Percentiles rank a stretch among this genome's conserved stretches.
Evolutionary conservation across 2,329 filamentous ascomycete genomes (phyloP).

Genomic region (Fusarium nelsonii): DNA sequence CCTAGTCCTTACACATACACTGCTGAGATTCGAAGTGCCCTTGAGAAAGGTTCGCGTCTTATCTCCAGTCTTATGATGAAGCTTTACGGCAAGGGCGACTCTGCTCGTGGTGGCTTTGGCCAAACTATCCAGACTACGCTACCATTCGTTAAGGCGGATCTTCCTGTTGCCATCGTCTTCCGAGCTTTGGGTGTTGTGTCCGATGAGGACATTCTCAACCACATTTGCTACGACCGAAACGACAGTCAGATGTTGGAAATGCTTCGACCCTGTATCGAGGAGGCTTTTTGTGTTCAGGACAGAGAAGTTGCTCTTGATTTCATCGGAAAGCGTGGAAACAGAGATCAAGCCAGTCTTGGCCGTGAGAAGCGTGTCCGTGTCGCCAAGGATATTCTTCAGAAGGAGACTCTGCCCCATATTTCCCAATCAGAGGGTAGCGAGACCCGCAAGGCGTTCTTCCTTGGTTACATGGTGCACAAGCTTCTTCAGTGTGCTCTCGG

Average conservation of each 20-base stretch:
- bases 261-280: slow-evolving; percentile 96
- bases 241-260: slow-evolving; percentile 98
- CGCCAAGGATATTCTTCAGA: slow-evolving; percentile 94
- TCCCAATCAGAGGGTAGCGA: slow-evolving; percentile 95
- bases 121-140: slow-evolving; percentile 91
- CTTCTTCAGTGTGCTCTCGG: slow-evolving; percentile 93
- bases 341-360: slow-evolving; percentile 70
- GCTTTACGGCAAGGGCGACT: slow-evolving; percentile 86
- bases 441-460: slow-evolving; percentile 95
- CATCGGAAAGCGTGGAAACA: slow-evolving; percentile 90
- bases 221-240: slow-evolving; percentile 95
- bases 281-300: slow-evolving; percentile 96
- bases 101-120: slow-evolving; percentile 80
- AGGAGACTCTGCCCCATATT: slow-evolving; percentile 96
- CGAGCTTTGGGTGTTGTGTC: slow-evolving; percentile 95
- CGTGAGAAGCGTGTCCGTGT: slow-evolving; percentile 91
- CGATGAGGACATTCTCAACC: slow-evolving; percentile 97
- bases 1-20: slow-evolving; percentile 94
- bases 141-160: slow-evolving; percentile 92
- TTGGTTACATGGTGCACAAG: slow-evolving; percentile 99
- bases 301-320: slow-evolving; percentile 93
- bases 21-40: slow-evolving; percentile 94
- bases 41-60: slow-evolving; percentile 94
- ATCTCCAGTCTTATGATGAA: slow-evolving; percentile 95
- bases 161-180: slow-evolving; percentile 96